Evolutionary conservation across 208 protist genomes (phyloP), one percentile per base, ranked within the genome.

Genomic region (Acanthamoeba lenticulata): DNA sequence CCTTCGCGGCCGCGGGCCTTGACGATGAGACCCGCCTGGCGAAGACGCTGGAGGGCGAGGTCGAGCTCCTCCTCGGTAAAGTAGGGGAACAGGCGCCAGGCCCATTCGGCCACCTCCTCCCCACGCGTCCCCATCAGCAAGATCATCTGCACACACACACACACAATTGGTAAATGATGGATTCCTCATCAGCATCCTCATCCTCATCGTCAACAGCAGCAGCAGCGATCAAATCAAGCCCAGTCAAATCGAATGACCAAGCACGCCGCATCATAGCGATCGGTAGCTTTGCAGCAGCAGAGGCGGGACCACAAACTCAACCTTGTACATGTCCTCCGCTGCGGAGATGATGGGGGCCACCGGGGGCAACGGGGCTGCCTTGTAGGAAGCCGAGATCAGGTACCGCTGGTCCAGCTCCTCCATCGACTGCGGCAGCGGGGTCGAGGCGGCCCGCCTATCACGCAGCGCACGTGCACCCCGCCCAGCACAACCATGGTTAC

Each of bases 61-160:
- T 44, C 74, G 21, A 85, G 74, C 40, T 85, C 74, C 4, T 55
- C 44, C 74, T 85, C 74, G 21, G 74, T 57, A n/a, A 85, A 85
- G 74, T 52, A 45, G 74, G 74, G 42, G n/a, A 85, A 85, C 27
- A 85, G 40, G 3, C 44, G 74, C 42, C 44, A 85, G 5, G 74
- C 44, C 74, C 42, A 57, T 27, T 85, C 42, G 4, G 74, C 42
- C 38, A 85, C 44, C 44, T 55, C 74, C 44, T 55, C 44, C 6
- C 44, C 74, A 3, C 74, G 21, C 4, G 38, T 72, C 9, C 62
- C 62, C 62, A 72, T 85, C 9, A 85, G 74, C 34, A 85, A n/a
- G 11, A 85, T 85, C 74, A 85, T 85, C 74, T 77, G 67, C 67
- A 7, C 29, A 77, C 1, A 9, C 34, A 44, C 4, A 9, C 52